Evolutionary conservation across 2,329 filamentous ascomycete genomes (phyloP).

Genomic region (Amphichorda felina): DNA sequence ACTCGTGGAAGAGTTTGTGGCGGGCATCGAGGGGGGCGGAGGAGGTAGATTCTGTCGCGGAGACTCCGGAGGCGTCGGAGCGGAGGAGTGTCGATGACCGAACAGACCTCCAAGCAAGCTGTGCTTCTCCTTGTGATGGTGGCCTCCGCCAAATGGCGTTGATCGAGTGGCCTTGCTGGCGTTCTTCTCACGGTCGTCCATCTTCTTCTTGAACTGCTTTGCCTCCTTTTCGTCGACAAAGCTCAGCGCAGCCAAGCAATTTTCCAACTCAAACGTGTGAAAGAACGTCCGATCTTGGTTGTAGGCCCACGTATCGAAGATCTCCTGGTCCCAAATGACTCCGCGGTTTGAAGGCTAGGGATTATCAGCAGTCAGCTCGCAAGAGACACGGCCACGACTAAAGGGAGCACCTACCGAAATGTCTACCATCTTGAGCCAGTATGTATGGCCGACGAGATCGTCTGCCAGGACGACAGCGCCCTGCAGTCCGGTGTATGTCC

Average conservation of each 20-base stretch:
- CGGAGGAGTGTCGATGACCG: conserved; percentile 43
- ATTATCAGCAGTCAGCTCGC: not conserved
- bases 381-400: not conserved
- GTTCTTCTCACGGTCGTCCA: conserved; percentile 92
- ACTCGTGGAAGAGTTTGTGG: conserved; percentile 31
- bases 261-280: conserved; percentile 91
- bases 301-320: conserved; percentile 90
- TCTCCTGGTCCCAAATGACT: conserved; percentile 94
- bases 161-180: conserved; percentile 76
- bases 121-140: conserved; percentile 25
- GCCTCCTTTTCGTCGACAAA: conserved; percentile 98
- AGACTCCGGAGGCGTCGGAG: conserved; percentile 45
- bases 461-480: conserved; percentile 86
- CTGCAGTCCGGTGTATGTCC: conserved; percentile 89
- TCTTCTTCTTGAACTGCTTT: conserved; percentile 93
- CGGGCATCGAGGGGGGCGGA: conserved; percentile 21
- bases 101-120: conserved; percentile 50
- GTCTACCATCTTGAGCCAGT: conserved; percentile 96
- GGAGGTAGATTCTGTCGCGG: conserved; percentile 29
- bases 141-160: conserved; percentile 57
- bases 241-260: conserved; percentile 79
- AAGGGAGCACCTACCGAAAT: conserved; percentile 54
- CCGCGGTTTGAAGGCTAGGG: conserved; percentile 61
- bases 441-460: conserved; percentile 88
- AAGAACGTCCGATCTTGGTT: conserved; percentile 98